Evolutionary conservation across 768 basidiomycete genomes (phyloP), one percentile per base, ranked within the genome.

Genomic region (Amanita exitialis): DNA sequence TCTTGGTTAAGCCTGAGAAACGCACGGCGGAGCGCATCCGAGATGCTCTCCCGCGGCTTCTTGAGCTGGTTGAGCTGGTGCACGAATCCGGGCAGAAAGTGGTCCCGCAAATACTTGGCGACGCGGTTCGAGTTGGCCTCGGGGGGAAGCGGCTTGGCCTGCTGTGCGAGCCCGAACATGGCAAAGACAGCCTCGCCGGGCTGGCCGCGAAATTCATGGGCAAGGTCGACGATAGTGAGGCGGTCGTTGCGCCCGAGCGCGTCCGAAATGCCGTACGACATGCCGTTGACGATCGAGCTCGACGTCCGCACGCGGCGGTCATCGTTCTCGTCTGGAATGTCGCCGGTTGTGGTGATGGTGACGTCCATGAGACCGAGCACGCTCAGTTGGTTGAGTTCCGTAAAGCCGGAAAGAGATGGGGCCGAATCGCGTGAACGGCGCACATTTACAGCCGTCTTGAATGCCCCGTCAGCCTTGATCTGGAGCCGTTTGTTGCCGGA

Each of bases 321-420:
- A 49, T 92, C 89, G 56, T 72, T 84, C 62, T 93, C 91, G 56
- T 89, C 86, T 0, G 89, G 86, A 43, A 89, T 85, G 54, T 80
- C 83, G 20, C 75, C 64, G 6, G 80, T 78, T 10, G 79, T 82
- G 15, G 82, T 77, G 52, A 97, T 84, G 3, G 85, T 82, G 55
- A 99, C 90, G 63, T 98, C 96, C 89, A 98, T 99, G 34, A 99
- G 77, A n/a, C 96, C 96, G 9, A 99, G 78, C 9, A 94, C 82
- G 23, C 84, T 85, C 36, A 99, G 74, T 52, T 91, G 80, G 0
- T 76, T 76, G n/a, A 98, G 75, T n/a, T 78, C 79, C 12, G 83
- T 83, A 68, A 98, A 99, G 53, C 90, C 90, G 16, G 90, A 83
- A 6, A 93, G 75, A 34, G 69, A 69, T 32, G 70, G 66, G 16